A percentile compares a stretch with the other conserved stretches of the same genome.
Conservation (phyloP, 2,329 filamentous ascomycete species). For the Periconia sp. region DNA sequence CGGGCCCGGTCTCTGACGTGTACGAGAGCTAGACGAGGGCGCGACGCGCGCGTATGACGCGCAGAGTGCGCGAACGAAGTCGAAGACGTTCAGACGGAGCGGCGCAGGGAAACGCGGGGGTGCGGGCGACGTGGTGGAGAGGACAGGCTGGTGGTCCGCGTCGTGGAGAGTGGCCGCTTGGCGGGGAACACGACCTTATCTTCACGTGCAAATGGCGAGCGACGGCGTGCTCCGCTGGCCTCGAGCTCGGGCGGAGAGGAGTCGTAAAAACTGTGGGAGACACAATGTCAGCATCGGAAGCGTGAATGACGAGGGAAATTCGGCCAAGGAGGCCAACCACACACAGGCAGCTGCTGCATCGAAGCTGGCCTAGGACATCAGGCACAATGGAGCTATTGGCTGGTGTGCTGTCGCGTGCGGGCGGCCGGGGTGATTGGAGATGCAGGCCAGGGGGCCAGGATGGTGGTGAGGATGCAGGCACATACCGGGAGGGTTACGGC, state of each 20-base stretch:
- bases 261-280: slow-evolving; percentile 5
- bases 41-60: slow-evolving; percentile 34
- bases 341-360: slow-evolving; percentile 22
- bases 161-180: slow-evolving; percentile 18
- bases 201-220: slow-evolving; percentile 10
- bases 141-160: slow-evolving; percentile 10
- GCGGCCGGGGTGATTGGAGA: slow-evolving; percentile 27
- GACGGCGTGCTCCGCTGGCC: slow-evolving; percentile 15
- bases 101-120: slow-evolving; percentile 12
- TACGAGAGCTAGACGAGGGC: slow-evolving; percentile 19
- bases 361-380: slow-evolving; percentile 23
- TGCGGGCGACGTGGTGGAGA: slow-evolving; percentile 21
- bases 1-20: slow-evolving; percentile 44
- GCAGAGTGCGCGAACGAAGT: slow-evolving; percentile 33
- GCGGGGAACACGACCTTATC: slow-evolving; percentile 19
- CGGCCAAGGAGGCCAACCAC: slow-evolving; percentile 9
- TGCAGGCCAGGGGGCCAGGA: slow-evolving; percentile 10
- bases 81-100: slow-evolving; percentile 18
- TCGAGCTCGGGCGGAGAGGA: slow-evolving; percentile 11
- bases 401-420: slow-evolving; percentile 43
- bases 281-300: slow-evolving; percentile 1
- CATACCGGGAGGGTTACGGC: slow-evolving; percentile 1
- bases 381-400: slow-evolving; percentile 37
- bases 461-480: neutral
- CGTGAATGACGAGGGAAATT: slow-evolving; percentile 8